Evolutionary conservation across 768 basidiomycete species (phyloP).

Genomic region (Steccherinum ochraceum): DNA sequence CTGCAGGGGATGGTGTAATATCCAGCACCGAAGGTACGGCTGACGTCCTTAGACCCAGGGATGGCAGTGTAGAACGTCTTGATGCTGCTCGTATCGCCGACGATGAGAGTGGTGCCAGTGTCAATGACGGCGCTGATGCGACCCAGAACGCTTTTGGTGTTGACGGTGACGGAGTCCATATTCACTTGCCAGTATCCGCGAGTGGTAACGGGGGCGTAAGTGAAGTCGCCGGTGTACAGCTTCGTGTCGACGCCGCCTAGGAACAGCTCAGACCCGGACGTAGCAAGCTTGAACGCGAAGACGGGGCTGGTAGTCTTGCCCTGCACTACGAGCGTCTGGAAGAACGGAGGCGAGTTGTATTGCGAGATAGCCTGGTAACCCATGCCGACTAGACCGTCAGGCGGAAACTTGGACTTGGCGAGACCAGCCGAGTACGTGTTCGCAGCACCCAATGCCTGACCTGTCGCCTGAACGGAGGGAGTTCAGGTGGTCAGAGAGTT

Average conservation of each 20-base stretch:
- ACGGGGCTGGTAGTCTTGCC: conserved; percentile 26
- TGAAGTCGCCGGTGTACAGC: conserved; percentile 40
- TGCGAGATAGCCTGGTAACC: conserved; percentile 20
- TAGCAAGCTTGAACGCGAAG: conserved; percentile 44
- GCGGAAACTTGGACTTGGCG: conserved; percentile 15
- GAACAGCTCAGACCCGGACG: conserved; percentile 42
- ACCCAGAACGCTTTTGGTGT: conserved; percentile 9
- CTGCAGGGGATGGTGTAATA: conserved; percentile 35
- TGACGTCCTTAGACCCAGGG: conserved; percentile 16
- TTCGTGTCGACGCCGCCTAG: conserved; percentile 46
- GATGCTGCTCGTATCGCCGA: conserved; percentile 15
- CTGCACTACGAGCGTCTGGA: conserved; percentile 37
- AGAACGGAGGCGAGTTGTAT: conserved; percentile 18
- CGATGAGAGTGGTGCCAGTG: conserved; percentile 24
- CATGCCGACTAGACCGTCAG: conserved; percentile 40
- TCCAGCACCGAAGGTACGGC: conserved; percentile 16
- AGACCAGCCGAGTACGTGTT: conserved; percentile 30
- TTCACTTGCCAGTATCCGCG: conserved; percentile 24
- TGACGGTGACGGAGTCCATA: conserved; percentile 18
- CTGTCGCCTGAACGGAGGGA: conserved; percentile 21
- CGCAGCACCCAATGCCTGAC: conserved; percentile 40
- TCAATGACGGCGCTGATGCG: conserved; percentile 21
- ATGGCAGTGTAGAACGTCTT: conserved; percentile 20
- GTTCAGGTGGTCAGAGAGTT: neutral
- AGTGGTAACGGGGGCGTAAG: conserved; percentile 28